Evolutionary conservation across 202 grass and related monocot genomes (phyloP).

Genomic region (Panicum hallii): DNA sequence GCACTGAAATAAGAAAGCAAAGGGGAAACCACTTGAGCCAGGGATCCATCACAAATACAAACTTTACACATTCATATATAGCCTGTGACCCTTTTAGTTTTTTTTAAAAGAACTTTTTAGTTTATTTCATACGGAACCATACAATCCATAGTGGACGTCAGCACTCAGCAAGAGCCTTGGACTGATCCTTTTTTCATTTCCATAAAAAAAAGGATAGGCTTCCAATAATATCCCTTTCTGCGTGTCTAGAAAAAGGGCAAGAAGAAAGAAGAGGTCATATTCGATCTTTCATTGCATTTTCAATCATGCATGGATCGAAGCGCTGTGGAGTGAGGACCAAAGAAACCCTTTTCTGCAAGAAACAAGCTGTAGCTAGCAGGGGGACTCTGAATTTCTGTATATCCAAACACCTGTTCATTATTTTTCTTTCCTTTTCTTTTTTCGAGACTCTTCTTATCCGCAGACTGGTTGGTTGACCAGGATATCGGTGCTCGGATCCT

Average conservation of each 20-base stretch:
- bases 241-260: background rate
- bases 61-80: slow-evolving; percentile 4
- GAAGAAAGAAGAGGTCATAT: slow-evolving; percentile 20
- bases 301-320: background rate
- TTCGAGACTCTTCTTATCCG: slow-evolving; percentile 8
- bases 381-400: slow-evolving; percentile 22
- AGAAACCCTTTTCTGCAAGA: slow-evolving; percentile 21
- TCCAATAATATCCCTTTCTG: background rate
- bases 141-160: background rate
- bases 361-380: slow-evolving; percentile 5
- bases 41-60: slow-evolving; percentile 9
- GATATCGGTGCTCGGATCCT: slow-evolving; percentile 19
- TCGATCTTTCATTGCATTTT: slow-evolving; percentile 41
- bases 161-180: background rate
- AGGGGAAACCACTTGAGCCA: slow-evolving; percentile 4
- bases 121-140: slow-evolving; percentile 9
- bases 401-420: background rate
- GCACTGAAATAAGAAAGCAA: slow-evolving; percentile 1
- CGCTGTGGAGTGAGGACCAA: slow-evolving; percentile 28
- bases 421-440: background rate
- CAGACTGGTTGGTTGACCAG: slow-evolving; percentile 33
- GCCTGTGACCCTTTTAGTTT: slow-evolving; percentile 31
- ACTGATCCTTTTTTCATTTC: background rate
- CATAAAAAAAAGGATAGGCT: background rate
- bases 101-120: background rate